Conservation (phyloP, 1,284 basidiomycete species). For the Stygiomarasmius scandens region DNA sequence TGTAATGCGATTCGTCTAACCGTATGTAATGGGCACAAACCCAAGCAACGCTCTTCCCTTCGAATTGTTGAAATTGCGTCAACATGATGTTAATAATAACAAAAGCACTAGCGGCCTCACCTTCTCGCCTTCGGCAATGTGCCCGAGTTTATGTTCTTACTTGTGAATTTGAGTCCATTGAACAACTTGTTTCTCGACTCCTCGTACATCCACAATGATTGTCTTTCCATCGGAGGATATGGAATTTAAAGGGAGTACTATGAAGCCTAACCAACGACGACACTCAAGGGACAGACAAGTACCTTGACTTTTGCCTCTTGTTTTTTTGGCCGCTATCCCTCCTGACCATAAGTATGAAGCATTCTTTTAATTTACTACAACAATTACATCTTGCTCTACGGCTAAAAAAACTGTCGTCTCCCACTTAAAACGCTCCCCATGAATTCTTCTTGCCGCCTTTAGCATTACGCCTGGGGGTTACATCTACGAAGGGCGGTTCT, state of each 20-base stretch:
- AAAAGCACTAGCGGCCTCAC: constrained; percentile 32
- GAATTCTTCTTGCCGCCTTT: too few relatives aligned
- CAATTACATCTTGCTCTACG: too few relatives aligned
- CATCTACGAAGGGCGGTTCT: too few relatives aligned
- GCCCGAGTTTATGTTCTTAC: too few relatives aligned
- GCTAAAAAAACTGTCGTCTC: too few relatives aligned
- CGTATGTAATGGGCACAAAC: too few relatives aligned
- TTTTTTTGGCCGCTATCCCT: too few relatives aligned
- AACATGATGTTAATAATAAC: not conserved
- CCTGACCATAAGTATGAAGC: too few relatives aligned
- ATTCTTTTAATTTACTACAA: too few relatives aligned
- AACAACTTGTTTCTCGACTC: constrained; percentile 68
- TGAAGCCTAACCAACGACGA: constrained; percentile 15
- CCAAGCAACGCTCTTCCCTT: constrained; percentile 64
- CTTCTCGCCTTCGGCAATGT: constrained; percentile 48
- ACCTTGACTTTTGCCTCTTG: constrained; percentile 61
- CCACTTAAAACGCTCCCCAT: too few relatives aligned
- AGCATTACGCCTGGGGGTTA: too few relatives aligned
- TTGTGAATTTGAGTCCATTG: constrained; percentile 58
- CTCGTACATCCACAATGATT: constrained; percentile 62
- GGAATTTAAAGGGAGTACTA: constrained; percentile 66
- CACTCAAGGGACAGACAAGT: constrained; percentile 12
- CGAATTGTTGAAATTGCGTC: constrained; percentile 49
- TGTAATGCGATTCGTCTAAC: too few relatives aligned
- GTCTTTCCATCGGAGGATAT: constrained; percentile 63